Evolutionary conservation across 768 basidiomycete genomes (phyloP).

Genomic region (Trametes punicea): DNA sequence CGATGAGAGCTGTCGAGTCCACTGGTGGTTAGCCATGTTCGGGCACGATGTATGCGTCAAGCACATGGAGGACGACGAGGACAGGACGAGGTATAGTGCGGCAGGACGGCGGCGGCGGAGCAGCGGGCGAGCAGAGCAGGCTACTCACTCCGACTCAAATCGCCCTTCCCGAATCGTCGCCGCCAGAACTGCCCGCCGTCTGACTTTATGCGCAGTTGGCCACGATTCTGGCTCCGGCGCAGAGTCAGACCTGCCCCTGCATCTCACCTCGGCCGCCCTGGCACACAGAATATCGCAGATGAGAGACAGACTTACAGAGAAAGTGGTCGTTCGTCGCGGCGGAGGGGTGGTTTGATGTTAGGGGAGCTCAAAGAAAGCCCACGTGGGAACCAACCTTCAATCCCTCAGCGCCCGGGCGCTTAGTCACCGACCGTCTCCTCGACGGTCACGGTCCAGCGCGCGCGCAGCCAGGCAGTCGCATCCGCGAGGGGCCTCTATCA

Average conservation of each 20-base stretch:
- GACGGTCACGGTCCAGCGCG: background rate
- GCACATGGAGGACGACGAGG: background rate
- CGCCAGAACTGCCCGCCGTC: conserved; percentile 28
- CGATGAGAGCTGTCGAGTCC: conserved; percentile 14
- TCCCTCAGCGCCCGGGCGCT: conserved; percentile 12
- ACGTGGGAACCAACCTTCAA: conserved; percentile 16
- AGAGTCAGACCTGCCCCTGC: background rate
- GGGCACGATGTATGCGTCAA: background rate
- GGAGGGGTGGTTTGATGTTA: conserved; percentile 19
- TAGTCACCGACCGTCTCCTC: conserved; percentile 2
- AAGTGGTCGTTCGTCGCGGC: background rate
- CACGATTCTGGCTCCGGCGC: conserved; percentile 5
- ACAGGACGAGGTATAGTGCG: background rate
- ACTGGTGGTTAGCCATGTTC: conserved; percentile 10
- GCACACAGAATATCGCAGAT: background rate
- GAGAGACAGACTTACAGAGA: conserved; percentile 1
- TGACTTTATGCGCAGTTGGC: conserved; percentile 6
- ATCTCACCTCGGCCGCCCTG: background rate
- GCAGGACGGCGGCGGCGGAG: conserved; percentile 25
- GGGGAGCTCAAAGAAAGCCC: conserved; percentile 18
- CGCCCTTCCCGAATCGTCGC: conserved; percentile 30
- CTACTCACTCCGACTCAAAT: conserved; percentile 33
- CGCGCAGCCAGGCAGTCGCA: background rate
- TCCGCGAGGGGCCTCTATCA: background rate
- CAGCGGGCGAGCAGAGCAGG: conserved; percentile 17